These are phyloP conservation scores for Cardamine chenopodiifolia DNA, from an alignment of 345 rosid genomes.

Conservation along the genomic window DNA sequence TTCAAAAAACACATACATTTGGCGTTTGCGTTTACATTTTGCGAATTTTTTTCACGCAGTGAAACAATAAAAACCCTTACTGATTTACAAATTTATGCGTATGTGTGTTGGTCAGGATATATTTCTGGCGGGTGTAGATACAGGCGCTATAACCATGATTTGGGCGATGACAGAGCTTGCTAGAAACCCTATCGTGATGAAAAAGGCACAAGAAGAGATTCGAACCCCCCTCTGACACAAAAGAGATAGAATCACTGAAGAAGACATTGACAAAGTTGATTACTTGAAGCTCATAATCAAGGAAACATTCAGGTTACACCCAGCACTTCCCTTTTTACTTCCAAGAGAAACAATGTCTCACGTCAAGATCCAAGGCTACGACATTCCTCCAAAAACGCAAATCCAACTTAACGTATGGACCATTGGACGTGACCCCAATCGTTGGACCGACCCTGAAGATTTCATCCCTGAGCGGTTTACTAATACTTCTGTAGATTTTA, in stretches of 20 bases:
- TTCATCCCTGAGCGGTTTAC: constrained; percentile 57
- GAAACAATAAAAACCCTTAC: no score
- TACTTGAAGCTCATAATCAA: constrained; percentile 56
- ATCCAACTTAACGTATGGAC: constrained; percentile 48
- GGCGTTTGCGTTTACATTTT: no score
- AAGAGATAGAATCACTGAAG: constrained; percentile 44
- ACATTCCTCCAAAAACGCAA: constrained; percentile 49
- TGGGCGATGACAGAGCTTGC: constrained; percentile 53
- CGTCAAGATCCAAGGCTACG: constrained; percentile 48
- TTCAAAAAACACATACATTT: no score
- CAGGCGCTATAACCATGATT: constrained; percentile 38
- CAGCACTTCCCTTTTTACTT: constrained; percentile 56
- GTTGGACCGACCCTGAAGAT: constrained; percentile 49
- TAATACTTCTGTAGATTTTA: constrained; percentile 45
- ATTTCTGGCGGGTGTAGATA: constrained; percentile 40
- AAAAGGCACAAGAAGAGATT: constrained; percentile 52
- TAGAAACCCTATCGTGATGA: constrained; percentile 46
- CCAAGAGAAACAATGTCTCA: constrained; percentile 63
- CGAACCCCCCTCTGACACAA: constrained; percentile 43
- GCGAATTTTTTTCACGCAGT: no score
- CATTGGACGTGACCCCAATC: constrained; percentile 50
- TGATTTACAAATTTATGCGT: background rate
- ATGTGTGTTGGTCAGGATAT: constrained; percentile 19
- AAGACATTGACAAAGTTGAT: constrained; percentile 47
- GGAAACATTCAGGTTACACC: constrained; percentile 59